Evolutionary conservation across 1,284 basidiomycete genomes (phyloP).

Genomic region (Puccinia novopanici): DNA sequence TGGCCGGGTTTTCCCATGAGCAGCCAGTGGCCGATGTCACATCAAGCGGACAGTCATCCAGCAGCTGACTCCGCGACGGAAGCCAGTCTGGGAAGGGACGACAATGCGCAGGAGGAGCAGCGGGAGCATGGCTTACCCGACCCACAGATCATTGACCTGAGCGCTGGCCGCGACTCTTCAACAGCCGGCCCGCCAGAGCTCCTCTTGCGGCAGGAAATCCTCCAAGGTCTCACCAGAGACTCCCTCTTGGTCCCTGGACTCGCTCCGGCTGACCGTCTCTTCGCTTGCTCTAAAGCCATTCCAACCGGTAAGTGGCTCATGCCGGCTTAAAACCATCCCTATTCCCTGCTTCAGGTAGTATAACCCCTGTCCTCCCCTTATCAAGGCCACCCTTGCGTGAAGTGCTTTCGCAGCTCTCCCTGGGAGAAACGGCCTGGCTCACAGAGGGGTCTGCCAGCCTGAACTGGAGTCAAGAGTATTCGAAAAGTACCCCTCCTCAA

Average conservation of each 20-base stretch:
- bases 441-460: no score
- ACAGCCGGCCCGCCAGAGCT: background rate
- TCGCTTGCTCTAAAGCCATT: conserved; percentile 31
- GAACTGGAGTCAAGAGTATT: no score
- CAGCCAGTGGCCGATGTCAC: no score
- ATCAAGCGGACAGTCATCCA: no score
- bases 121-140: no score
- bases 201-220: conserved; percentile 5
- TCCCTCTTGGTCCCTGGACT: conserved; percentile 16
- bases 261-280: conserved; percentile 14
- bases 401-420: no score
- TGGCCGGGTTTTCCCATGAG: no score
- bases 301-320: conserved; percentile 30
- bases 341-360: no score
- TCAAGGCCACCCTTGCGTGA: no score
- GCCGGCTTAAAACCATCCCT: background rate
- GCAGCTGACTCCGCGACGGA: background rate
- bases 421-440: no score
- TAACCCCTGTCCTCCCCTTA: background rate
- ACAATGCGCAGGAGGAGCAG: background rate
- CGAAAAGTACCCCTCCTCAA: no score
- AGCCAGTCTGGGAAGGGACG: background rate
- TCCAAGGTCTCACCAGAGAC: conserved; percentile 28
- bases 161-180: background rate
- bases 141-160: conserved; percentile 20